A percentile compares a stretch with the other conserved stretches of the same genome.
These are phyloP conservation scores for Pyrus hybrid DNA, from an alignment of 331 rosid genomes.

Conservation along the genomic window DNA sequence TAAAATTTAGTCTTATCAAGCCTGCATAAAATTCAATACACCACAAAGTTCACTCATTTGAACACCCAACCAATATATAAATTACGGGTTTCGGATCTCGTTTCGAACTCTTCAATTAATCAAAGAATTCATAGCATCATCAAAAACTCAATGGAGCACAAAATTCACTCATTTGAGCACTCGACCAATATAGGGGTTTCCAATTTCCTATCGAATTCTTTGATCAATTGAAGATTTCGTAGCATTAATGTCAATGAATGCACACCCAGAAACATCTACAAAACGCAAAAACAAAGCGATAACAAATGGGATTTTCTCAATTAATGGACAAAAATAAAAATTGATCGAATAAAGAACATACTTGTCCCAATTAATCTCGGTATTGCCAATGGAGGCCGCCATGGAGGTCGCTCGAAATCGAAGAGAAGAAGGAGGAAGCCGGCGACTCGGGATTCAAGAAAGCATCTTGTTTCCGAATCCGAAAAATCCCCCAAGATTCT, in stretches of 20 bases:
- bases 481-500: background rate
- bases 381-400: slow-evolving; percentile 57
- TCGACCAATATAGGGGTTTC: background rate
- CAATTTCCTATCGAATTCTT: background rate
- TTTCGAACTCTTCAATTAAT: background rate
- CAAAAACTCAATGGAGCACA: background rate
- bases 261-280: background rate
- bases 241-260: background rate
- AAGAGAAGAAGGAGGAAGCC: background rate
- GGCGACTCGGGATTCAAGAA: slow-evolving; percentile 14
- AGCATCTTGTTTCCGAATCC: slow-evolving; percentile 3
- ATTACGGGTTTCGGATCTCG: background rate
- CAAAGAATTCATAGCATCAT: background rate
- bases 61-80: background rate
- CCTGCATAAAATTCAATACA: slow-evolving; percentile 37
- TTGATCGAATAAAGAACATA: slow-evolving; percentile 16
- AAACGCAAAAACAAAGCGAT: background rate
- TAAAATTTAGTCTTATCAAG: slow-evolving; percentile 75
- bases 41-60: background rate
- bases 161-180: background rate
- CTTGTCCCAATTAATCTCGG: slow-evolving; percentile 99
- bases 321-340: background rate
- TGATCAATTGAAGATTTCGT: background rate
- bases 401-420: slow-evolving; percentile 22
- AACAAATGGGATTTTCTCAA: background rate